A percentile compares a stretch with the other conserved stretches of the same genome.
Conservation (phyloP, 306 rosid species). For the Neltuma alba region DNA sequence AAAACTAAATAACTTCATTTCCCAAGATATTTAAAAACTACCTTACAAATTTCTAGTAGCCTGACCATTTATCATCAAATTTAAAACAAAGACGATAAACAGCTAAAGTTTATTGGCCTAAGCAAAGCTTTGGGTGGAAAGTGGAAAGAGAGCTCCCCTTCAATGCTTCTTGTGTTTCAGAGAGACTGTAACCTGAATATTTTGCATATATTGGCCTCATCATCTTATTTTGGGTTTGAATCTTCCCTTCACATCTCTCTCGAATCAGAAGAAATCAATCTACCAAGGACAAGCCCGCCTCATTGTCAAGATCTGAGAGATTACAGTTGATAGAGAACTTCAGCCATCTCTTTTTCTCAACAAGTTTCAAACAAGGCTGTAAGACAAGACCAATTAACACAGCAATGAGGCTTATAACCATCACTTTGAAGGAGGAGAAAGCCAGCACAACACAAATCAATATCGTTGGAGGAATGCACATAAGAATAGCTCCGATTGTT, state of each 20-base stretch:
- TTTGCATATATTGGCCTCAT: too few relatives aligned
- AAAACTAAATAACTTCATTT: not conserved
- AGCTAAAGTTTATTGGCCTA: not conserved
- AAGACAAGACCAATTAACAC: slow-evolving; percentile 66
- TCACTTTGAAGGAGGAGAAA: slow-evolving; percentile 63
- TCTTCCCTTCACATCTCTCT: too few relatives aligned
- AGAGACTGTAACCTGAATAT: not conserved
- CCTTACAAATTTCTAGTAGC: not conserved
- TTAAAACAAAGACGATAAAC: slow-evolving; percentile 16
- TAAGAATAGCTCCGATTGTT: slow-evolving; percentile 59
- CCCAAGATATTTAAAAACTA: not conserved
- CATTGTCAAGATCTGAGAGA: slow-evolving; percentile 57
- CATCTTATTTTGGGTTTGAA: too few relatives aligned
- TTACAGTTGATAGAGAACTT: slow-evolving; percentile 70
- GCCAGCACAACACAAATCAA: slow-evolving; percentile 66
- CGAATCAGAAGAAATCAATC: too few relatives aligned
- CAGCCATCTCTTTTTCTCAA: slow-evolving; percentile 73
- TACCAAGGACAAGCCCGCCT: too few relatives aligned
- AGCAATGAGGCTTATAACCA: slow-evolving; percentile 61
- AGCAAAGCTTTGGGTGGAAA: not conserved
- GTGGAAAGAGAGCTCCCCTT: not conserved
- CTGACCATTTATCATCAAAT: slow-evolving; percentile 9
- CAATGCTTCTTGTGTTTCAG: not conserved
- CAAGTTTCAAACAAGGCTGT: slow-evolving; percentile 66
- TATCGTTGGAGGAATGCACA: slow-evolving; percentile 80